A percentile compares a stretch with the other conserved stretches of the same genome.
Evolutionary conservation across 345 rosid species (phyloP).

Genomic region (Luvunga scandens): DNA sequence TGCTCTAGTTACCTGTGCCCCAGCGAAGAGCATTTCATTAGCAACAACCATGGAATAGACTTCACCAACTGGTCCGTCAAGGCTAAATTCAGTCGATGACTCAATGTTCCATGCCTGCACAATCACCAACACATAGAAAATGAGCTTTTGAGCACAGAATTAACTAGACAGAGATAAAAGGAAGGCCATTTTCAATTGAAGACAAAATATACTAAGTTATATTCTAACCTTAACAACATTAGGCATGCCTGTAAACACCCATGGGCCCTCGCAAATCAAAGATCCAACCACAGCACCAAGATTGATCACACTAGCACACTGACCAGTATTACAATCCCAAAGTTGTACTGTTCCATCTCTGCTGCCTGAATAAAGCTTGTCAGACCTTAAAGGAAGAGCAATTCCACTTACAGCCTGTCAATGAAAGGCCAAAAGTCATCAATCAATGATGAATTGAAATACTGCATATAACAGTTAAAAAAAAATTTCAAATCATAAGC

Average conservation of each 20-base stretch:
- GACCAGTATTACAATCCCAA: constrained; percentile 62
- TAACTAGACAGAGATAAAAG: background rate
- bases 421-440: background rate
- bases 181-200: background rate
- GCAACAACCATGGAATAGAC: constrained; percentile 42
- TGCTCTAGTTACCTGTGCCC: constrained; percentile 44
- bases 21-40: constrained; percentile 52
- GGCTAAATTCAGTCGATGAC: constrained; percentile 29
- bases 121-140: background rate
- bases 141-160: background rate
- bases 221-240: constrained; percentile 46
- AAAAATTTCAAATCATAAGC: background rate
- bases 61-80: constrained; percentile 44
- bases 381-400: constrained; percentile 45
- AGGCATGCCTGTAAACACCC: constrained; percentile 63
- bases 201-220: background rate
- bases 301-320: constrained; percentile 27
- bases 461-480: background rate
- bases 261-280: constrained; percentile 47
- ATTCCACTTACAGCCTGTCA: constrained; percentile 46
- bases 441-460: background rate
- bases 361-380: constrained; percentile 57
- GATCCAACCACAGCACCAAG: constrained; percentile 47
- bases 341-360: constrained; percentile 41
- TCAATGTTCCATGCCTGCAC: constrained; percentile 34